phyloP scores from a whole-genome alignment of 2,329 filamentous ascomycete species.

The Penicillium sp. region DNA sequence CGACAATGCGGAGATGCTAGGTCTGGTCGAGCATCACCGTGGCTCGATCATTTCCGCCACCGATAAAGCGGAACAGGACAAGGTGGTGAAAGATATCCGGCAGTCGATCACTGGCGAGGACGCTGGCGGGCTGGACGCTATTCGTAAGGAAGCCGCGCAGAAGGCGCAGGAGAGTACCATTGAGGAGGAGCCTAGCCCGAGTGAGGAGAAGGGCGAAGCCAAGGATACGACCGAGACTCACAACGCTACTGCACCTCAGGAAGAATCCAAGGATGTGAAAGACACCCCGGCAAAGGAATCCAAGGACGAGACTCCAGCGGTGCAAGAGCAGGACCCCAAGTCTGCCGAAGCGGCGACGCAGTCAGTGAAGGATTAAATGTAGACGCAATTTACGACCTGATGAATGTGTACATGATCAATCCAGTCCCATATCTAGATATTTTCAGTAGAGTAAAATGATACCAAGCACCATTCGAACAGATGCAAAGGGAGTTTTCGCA shows the following conservation, averaged over 20 bases:
- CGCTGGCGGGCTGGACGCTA: slow-evolving; percentile 21
- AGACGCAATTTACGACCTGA: slow-evolving; percentile 15
- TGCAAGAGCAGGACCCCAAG: slow-evolving; percentile 14
- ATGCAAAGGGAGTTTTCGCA: no score
- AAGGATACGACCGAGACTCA: not conserved
- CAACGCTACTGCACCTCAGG: not conserved
- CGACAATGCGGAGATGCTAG: slow-evolving; percentile 33
- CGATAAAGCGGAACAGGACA: slow-evolving; percentile 31
- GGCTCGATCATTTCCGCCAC: slow-evolving; percentile 33
- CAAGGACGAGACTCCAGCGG: slow-evolving; percentile 2
- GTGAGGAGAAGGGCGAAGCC: slow-evolving; percentile 3
- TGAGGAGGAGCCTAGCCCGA: slow-evolving; percentile 10
- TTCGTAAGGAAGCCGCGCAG: slow-evolving; percentile 28
- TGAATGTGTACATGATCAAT: slow-evolving; percentile 18
- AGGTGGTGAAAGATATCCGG: slow-evolving; percentile 34
- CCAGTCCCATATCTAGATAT: slow-evolving; percentile 4
- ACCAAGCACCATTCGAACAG: not conserved
- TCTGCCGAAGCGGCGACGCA: slow-evolving; percentile 19
- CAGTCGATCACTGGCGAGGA: slow-evolving; percentile 33
- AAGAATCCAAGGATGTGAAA: slow-evolving; percentile 2
- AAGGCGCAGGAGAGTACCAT: slow-evolving; percentile 23
- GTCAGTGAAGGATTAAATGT: slow-evolving; percentile 19
- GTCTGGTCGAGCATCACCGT: slow-evolving; percentile 38
- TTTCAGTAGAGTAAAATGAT: slow-evolving; percentile 14
- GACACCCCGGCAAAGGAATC: no score